Percentiles rank a stretch among this genome's conserved stretches.
Evolutionary conservation across 2,329 filamentous ascomycete species (phyloP).

Genomic region (Botrytis sinoallii): DNA sequence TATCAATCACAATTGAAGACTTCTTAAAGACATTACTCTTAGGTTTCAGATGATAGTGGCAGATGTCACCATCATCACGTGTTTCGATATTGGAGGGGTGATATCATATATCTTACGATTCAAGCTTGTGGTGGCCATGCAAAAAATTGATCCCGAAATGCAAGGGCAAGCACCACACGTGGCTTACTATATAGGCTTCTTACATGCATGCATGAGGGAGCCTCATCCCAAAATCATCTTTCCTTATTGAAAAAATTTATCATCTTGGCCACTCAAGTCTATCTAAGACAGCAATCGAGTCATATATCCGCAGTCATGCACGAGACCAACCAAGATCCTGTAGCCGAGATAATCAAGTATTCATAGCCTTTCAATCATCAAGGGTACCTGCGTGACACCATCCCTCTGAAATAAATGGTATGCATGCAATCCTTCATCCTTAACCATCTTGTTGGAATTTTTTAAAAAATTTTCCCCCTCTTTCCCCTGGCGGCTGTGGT

Average conservation of each 20-base stretch:
- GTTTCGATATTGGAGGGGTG: neutral
- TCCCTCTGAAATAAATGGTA: neutral
- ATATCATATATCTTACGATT: neutral
- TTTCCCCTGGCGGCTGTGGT: conserved; percentile 7
- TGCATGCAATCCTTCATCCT: conserved; percentile 11
- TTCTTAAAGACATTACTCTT: conserved; percentile 9
- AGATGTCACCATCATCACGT: conserved; percentile 20
- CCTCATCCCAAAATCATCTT: neutral
- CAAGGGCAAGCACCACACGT: conserved; percentile 17
- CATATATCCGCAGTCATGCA: conserved; percentile 12
- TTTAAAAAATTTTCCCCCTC: too few relatives aligned
- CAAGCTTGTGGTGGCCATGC: conserved; percentile 15
- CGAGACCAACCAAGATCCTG: neutral
- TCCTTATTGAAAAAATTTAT: neutral
- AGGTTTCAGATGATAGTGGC: conserved; percentile 19
- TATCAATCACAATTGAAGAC: conserved; percentile 14
- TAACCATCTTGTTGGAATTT: conserved; percentile 9
- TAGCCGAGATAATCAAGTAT: neutral
- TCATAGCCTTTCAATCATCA: neutral
- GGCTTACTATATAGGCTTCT: conserved; percentile 10
- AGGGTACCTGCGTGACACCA: conserved; percentile 13
- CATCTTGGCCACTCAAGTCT: neutral
- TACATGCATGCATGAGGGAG: conserved; percentile 6
- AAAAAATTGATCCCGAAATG: conserved; percentile 14
- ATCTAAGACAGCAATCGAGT: conserved; percentile 13